Conservation (phyloP, 2,329 filamentous ascomycete species). For the Coniochaeta sp. region DNA sequence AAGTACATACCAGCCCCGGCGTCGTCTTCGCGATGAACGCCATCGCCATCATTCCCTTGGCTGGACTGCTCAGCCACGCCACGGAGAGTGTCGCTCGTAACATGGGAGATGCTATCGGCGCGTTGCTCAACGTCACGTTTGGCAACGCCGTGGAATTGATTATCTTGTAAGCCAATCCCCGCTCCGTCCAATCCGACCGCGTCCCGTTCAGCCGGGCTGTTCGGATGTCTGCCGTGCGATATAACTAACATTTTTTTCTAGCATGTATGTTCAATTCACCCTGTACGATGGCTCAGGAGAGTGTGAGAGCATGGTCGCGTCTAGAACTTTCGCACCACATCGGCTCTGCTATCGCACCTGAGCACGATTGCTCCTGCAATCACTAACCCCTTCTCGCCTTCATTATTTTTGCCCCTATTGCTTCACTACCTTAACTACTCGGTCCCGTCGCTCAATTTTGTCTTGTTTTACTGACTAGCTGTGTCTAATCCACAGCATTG, state of each 20-base stretch:
- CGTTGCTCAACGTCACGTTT: slow-evolving; percentile 53
- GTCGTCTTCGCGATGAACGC: slow-evolving; percentile 55
- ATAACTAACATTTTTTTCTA: slow-evolving; percentile 21
- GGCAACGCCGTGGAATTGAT: slow-evolving; percentile 58
- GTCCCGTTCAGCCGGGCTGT: neutral
- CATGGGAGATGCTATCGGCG: slow-evolving; percentile 50
- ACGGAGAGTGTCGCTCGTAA: slow-evolving; percentile 51
- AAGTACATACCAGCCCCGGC: slow-evolving; percentile 23
- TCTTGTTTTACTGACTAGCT: neutral
- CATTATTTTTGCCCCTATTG: neutral
- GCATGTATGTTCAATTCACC: slow-evolving; percentile 42
- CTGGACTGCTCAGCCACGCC: slow-evolving; percentile 48
- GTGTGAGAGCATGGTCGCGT: neutral
- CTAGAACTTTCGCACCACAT: neutral
- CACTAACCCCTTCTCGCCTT: neutral
- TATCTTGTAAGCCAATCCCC: slow-evolving; percentile 29
- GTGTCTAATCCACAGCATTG: slow-evolving; percentile 17
- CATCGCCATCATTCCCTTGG: slow-evolving; percentile 51
- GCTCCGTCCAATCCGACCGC: neutral
- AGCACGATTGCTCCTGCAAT: no score
- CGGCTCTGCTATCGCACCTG: neutral
- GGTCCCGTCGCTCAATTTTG: slow-evolving; percentile 11
- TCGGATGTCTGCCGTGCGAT: neutral
- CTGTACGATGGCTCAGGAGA: neutral
- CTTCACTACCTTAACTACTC: neutral